phyloP scores from a whole-genome alignment of 805 yeast species.

The Suhomyces tanzawaensis region DNA sequence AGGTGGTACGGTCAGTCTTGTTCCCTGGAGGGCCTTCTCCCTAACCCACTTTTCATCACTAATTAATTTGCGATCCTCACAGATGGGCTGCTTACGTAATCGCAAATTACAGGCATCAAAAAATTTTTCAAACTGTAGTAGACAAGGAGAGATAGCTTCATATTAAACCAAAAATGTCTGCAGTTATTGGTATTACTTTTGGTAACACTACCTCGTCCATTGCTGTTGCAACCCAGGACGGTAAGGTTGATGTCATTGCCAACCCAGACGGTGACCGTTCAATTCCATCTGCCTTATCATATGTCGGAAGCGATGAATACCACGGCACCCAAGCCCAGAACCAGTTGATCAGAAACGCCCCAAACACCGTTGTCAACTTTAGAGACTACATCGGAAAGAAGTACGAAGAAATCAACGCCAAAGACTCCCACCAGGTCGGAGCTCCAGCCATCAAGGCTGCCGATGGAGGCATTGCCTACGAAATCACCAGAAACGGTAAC shows the following conservation, averaged over 20 bases:
- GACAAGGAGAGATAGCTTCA: neutral
- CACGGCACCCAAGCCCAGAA: conserved; percentile 96
- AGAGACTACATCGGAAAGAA: conserved; percentile 86
- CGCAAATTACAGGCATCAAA: conserved; percentile 2
- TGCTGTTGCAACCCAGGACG: conserved; percentile 81
- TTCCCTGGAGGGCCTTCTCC: neutral
- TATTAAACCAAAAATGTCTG: conserved; percentile 26
- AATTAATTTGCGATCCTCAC: too few species aligned
- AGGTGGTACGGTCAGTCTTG: neutral
- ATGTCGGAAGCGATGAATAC: conserved; percentile 92
- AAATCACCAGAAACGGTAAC: conserved; percentile 48
- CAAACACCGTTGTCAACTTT: conserved; percentile 83
- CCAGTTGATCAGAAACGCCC: conserved; percentile 87
- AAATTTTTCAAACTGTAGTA: conserved; percentile 2
- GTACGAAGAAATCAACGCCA: conserved; percentile 66
- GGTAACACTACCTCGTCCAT: conserved; percentile 96
- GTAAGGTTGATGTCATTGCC: conserved; percentile 95
- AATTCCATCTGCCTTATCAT: conserved; percentile 88
- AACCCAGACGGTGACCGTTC: conserved; percentile 99
- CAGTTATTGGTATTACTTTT: conserved; percentile 89
- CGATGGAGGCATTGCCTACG: conserved; percentile 69
- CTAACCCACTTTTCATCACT: too few species aligned
- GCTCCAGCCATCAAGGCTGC: conserved; percentile 56
- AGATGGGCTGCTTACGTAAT: neutral
- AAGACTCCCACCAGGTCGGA: conserved; percentile 52